A percentile compares a stretch with the other conserved stretches of the same genome.
Conservation (phyloP, 2,329 filamentous ascomycete species). For the Grosmannia huntii region DNA sequence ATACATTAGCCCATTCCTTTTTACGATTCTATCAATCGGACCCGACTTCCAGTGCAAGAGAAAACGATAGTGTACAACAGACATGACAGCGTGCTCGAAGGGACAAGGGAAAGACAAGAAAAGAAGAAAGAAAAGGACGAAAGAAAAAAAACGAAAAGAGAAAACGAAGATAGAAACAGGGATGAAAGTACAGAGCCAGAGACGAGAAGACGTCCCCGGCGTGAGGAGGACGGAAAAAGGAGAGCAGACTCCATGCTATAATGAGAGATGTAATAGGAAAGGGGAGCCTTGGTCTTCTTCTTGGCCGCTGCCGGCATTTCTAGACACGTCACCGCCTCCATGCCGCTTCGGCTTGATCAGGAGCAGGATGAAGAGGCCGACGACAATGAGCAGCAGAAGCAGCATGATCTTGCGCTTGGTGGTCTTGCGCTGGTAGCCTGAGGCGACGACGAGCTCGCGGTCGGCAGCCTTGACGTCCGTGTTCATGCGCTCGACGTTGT, state of each 20-base stretch:
- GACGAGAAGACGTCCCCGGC: not conserved
- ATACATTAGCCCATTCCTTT: not conserved
- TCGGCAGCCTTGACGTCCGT: conserved; percentile 85
- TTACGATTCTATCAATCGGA: not conserved
- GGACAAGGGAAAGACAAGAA: not conserved
- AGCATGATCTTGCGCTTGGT: conserved; percentile 90
- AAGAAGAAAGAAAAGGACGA: not conserved
- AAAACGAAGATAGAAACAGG: not conserved
- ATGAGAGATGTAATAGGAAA: not conserved
- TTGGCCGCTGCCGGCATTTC: not conserved
- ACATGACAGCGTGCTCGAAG: not conserved
- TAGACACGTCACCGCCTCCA: conserved; percentile 4
- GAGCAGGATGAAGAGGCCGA: conserved; percentile 75
- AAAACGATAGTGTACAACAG: not conserved
- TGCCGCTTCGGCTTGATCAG: conserved; percentile 62
- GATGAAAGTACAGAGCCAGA: not conserved
- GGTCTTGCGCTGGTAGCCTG: conserved; percentile 75
- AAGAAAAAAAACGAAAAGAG: not conserved
- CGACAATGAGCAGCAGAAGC: conserved; percentile 71
- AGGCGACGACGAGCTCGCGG: conserved; percentile 80
- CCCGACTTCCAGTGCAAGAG: not conserved
- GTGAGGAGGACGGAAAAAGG: not conserved
- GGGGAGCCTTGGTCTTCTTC: not conserved
- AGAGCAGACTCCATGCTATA: not conserved
- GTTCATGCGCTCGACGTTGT: conserved; percentile 94